Conservation (phyloP, 1,139 yeast species). For the Pichia sp. region DNA sequence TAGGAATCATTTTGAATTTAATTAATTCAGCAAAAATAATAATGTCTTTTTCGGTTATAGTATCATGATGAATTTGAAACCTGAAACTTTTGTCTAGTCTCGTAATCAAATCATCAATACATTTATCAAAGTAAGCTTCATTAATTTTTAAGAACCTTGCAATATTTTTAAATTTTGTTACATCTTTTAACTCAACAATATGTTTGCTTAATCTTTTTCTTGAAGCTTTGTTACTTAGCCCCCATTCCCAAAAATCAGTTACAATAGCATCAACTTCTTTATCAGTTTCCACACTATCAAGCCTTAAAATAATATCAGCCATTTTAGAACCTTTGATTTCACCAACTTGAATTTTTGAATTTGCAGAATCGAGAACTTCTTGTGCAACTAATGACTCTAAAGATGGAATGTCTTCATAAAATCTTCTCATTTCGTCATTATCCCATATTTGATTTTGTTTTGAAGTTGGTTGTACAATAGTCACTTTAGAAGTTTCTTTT, state of each 20-base stretch:
- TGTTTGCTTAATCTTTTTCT: constrained; percentile 52
- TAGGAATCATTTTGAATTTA: constrained; percentile 71
- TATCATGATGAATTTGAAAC: constrained; percentile 48
- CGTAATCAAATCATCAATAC: constrained; percentile 50
- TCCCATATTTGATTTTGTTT: constrained; percentile 51
- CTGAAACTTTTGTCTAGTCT: constrained; percentile 57
- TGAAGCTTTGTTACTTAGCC: constrained; percentile 69
- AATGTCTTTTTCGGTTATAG: constrained; percentile 50
- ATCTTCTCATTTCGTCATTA: constrained; percentile 52
- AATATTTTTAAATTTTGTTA: constrained; percentile 43
- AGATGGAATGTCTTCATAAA: constrained; percentile 47
- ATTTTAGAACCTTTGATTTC: constrained; percentile 14
- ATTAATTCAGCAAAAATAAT: constrained; percentile 67
- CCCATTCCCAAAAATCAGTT: constrained; percentile 43
- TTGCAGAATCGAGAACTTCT: constrained; percentile 19
- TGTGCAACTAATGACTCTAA: constrained; percentile 21
- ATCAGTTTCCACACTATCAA: constrained; percentile 42
- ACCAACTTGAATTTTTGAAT: constrained; percentile 17
- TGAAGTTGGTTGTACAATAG: constrained; percentile 23
- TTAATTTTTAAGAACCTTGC: constrained; percentile 66
- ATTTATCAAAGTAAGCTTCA: constrained; percentile 41
- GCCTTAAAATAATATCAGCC: constrained; percentile 20
- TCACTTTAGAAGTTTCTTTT: constrained; percentile 18
- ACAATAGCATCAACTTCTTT: constrained; percentile 55
- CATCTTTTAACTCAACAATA: constrained; percentile 42